Base-by-base conservation (phyloP, 2,329 filamentous ascomycete genomes). In the Ustulina deusta region DNA sequence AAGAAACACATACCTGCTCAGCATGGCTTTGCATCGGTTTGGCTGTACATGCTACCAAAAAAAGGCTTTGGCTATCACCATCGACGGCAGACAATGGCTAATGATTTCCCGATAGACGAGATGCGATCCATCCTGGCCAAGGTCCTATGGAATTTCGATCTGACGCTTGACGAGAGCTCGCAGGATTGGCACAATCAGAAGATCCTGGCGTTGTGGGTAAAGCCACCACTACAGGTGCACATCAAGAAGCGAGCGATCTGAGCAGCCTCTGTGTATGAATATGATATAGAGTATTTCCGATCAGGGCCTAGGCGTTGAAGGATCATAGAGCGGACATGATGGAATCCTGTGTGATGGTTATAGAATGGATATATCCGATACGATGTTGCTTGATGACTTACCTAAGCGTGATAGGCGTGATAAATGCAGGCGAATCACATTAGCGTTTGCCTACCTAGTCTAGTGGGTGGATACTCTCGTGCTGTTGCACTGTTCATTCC, bases 111-210 rank as follows among this genome's bases (percentile, higher is more conserved):
- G 32, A 61, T n/a, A 67, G 67, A 75, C 44, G 74, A 76, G 61
- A 75, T 76, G 74, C 72, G 73, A 15, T 60, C 74, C 52, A 76
- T 76, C 61, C 69, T 75, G 55, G 73, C 74, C 3, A 73, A 66
- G 27, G 51, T 76, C 4, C 57, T 76, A 10, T 75, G 72, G 70
- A 73, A 75, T 38, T 76, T 75, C 40, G 74, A 76, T n/a, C 32
- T 76, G 25, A 55, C 44, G 15, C 63, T 75, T 10, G 74, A 74
- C 55, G 58, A 65, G 44, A 71, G 68, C 22, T 73, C 62, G 46
- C 59, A 48, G n/a, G 55, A 68, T 25, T 75, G 74, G 74, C 57
- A 75, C 54, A 34, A 73, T 6, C 74, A 76, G 64, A 71, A 62
- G 57, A 76, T 76, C 25, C 69, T 71, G 25, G 61, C 64, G 1